Conservation (phyloP, 331 rosid species). For the Malus hybrid region DNA sequence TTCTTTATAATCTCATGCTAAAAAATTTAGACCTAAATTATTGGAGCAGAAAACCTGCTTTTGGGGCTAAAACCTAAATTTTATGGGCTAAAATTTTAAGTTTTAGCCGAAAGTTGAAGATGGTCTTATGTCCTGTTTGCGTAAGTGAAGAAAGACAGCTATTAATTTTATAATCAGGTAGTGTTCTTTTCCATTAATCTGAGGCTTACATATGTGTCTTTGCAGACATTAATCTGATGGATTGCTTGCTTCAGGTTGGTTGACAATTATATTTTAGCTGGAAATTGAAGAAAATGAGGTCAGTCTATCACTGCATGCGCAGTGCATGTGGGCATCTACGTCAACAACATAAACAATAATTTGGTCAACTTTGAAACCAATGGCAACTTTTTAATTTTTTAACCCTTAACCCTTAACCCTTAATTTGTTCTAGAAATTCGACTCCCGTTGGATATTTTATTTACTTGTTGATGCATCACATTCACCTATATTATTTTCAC, state of each 20-base stretch:
- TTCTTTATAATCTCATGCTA: too few species aligned
- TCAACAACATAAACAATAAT: not conserved
- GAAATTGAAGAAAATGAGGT: slow-evolving; percentile 12
- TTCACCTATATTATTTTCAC: not conserved
- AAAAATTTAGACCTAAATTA: too few species aligned
- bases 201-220: not conserved
- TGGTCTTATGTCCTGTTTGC: too few species aligned
- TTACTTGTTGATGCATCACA: not conserved
- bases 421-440: slow-evolving; percentile 16
- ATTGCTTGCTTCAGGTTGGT: slow-evolving; percentile 1
- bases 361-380: slow-evolving; percentile 33
- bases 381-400: slow-evolving; percentile 11
- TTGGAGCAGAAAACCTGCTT: too few species aligned
- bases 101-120: too few species aligned
- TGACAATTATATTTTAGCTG: slow-evolving; percentile 17
- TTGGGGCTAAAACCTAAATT: too few species aligned
- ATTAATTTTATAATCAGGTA: too few species aligned
- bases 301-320: not conserved
- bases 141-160: too few species aligned
- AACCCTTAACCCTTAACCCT: not conserved
- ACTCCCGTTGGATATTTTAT: not conserved
- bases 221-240: not conserved
- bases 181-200: too few species aligned
- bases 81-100: too few species aligned
- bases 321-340: not conserved